phyloP scores from a whole-genome alignment of 2,329 filamentous ascomycete species.

The Exophiala spinifera region DNA sequence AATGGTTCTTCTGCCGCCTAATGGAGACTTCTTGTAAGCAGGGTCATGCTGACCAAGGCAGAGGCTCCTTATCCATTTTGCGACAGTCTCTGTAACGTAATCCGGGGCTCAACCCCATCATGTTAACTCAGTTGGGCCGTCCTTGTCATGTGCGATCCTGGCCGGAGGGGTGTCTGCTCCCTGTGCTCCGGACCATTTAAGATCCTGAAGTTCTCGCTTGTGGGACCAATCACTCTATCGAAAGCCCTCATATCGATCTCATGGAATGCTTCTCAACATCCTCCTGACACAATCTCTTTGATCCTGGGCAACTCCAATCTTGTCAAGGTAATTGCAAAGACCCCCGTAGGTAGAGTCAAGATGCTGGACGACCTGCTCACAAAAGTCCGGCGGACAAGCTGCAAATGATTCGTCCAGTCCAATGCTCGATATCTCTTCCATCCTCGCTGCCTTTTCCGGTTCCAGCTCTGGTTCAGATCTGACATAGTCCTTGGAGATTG shows the following conservation, averaged over 20 bases:
- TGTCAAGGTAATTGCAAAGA: conserved; percentile 61
- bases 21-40: not conserved
- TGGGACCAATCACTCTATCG: not conserved
- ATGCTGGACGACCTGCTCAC: conserved; percentile 56
- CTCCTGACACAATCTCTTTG: conserved; percentile 41
- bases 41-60: not conserved
- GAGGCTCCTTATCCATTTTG: not conserved
- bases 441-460: conserved; percentile 59
- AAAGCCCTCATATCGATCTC: not conserved
- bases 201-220: not conserved
- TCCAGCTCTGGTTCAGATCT: conserved; percentile 61
- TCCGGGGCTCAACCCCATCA: not conserved
- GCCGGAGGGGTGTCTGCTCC: too few species aligned
- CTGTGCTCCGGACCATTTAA: too few species aligned
- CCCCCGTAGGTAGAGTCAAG: conserved; percentile 64
- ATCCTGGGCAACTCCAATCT: conserved; percentile 55
- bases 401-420: conserved; percentile 73
- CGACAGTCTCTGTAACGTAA: not conserved
- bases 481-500: conserved; percentile 69
- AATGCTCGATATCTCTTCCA: conserved; percentile 67
- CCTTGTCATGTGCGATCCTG: too few species aligned
- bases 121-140: too few species aligned
- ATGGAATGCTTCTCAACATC: conserved; percentile 4
- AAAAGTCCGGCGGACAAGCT: conserved; percentile 62
- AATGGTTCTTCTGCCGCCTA: too few species aligned